These are phyloP conservation scores for Acer negundo DNA, from an alignment of 345 rosid genomes.

Conservation along the genomic window DNA sequence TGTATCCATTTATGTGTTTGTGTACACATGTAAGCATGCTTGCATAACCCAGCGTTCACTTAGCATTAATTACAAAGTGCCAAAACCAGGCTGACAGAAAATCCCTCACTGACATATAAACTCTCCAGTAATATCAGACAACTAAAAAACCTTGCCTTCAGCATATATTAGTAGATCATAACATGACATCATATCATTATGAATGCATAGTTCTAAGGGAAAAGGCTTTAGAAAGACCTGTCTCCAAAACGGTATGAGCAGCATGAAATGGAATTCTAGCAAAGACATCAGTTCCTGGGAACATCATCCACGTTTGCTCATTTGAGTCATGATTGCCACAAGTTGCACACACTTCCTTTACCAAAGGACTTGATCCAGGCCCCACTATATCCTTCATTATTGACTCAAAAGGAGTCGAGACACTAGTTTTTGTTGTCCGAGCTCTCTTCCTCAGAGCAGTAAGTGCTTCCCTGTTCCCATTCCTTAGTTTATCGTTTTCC, in stretches of 20 bases:
- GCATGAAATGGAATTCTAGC: constrained; percentile 76
- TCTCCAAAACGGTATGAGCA: constrained; percentile 74
- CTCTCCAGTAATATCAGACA: neutral
- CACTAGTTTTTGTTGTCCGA: constrained; percentile 69
- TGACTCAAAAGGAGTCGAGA: constrained; percentile 65
- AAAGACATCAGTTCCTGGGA: constrained; percentile 78
- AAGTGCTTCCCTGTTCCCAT: constrained; percentile 78
- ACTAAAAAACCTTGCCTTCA: neutral
- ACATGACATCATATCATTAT: neutral
- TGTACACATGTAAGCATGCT: neutral
- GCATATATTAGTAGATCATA: neutral
- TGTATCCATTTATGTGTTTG: neutral
- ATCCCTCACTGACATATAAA: neutral
- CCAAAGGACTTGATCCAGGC: constrained; percentile 53
- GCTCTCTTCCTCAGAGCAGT: constrained; percentile 81
- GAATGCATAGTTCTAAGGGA: neutral
- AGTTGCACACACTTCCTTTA: constrained; percentile 74
- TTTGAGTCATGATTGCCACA: constrained; percentile 72
- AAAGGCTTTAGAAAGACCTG: constrained; percentile 44
- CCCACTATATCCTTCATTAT: constrained; percentile 66
- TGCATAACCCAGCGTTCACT: neutral
- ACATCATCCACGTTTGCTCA: constrained; percentile 83
- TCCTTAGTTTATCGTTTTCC: constrained; percentile 74
- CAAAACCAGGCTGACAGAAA: neutral
- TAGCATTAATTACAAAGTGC: neutral